phyloP scores from a whole-genome alignment of 2,329 filamentous ascomycete species.

The Pseudogymnoascus verrucosus region DNA sequence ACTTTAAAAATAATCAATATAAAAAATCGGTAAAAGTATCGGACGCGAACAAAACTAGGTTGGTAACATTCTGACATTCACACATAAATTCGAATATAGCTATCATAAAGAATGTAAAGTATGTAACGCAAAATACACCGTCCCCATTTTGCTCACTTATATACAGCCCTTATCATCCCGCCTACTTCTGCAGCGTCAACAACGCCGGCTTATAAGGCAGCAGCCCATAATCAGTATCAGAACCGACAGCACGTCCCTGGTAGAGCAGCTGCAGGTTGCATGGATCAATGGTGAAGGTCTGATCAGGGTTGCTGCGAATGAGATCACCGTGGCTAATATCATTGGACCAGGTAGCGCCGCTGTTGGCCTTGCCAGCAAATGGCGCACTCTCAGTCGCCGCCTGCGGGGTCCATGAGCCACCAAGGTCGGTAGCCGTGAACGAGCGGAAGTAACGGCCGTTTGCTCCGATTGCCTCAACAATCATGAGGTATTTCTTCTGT shows the following conservation, averaged over 20 bases:
- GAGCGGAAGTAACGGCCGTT: slow-evolving; percentile 58
- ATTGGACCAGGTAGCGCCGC: slow-evolving; percentile 56
- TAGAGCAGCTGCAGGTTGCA: slow-evolving; percentile 60
- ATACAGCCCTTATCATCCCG: not conserved
- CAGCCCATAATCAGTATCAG: slow-evolving; percentile 38
- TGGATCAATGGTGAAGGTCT: slow-evolving; percentile 54
- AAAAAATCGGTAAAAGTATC: not conserved
- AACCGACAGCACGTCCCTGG: slow-evolving; percentile 45
- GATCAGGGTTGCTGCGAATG: slow-evolving; percentile 46
- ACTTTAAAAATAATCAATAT: not conserved
- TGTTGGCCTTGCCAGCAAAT: slow-evolving; percentile 61
- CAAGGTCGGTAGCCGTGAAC: slow-evolving; percentile 50
- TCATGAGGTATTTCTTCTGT: slow-evolving; percentile 53
- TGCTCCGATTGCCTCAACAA: slow-evolving; percentile 54
- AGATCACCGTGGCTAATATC: slow-evolving; percentile 61
- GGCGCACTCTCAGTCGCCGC: slow-evolving; percentile 47
- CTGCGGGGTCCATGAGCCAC: slow-evolving; percentile 50
- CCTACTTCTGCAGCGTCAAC: slow-evolving; percentile 35
- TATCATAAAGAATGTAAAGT: not conserved
- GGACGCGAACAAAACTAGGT: not conserved
- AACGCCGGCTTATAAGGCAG: slow-evolving; percentile 49
- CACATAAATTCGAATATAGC: not conserved
- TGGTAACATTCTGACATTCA: not conserved
- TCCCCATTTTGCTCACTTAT: not conserved
- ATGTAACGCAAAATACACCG: not conserved